A percentile compares a stretch with the other conserved stretches of the same genome.
Evolutionary conservation across 2,329 filamentous ascomycete genomes (phyloP).

Genomic region (Aschersonia sp.): DNA sequence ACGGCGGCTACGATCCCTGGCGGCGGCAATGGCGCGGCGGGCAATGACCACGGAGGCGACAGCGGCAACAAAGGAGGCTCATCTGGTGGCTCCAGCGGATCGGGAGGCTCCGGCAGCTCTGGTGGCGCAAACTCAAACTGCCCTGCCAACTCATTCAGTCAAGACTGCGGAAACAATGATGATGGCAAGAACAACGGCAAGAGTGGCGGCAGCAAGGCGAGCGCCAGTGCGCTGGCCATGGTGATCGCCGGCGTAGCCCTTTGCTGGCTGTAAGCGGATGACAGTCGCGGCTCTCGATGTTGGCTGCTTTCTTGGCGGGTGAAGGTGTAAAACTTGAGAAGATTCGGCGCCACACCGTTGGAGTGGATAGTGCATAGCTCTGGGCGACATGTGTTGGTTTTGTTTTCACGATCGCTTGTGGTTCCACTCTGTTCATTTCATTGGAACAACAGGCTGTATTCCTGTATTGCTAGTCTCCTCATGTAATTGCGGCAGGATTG

Average conservation of each 20-base stretch:
- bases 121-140: conserved; percentile 16
- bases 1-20: conserved; percentile 15
- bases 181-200: conserved; percentile 13
- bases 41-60: conserved; percentile 9
- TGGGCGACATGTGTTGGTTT: too few species aligned
- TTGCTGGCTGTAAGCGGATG: conserved; percentile 17
- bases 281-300: not conserved
- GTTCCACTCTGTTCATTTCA: too few species aligned
- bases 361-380: too few species aligned
- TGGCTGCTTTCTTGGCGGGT: not conserved
- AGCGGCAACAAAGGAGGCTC: conserved; percentile 6
- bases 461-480: too few species aligned
- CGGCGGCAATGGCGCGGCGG: conserved; percentile 11
- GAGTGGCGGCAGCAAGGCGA: conserved; percentile 16
- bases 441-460: too few species aligned
- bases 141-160: conserved; percentile 22
- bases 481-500: too few species aligned
- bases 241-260: conserved; percentile 20
- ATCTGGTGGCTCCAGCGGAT: conserved; percentile 9
- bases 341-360: too few species aligned
- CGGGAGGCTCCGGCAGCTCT: conserved; percentile 6
- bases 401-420: too few species aligned
- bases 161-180: conserved; percentile 18
- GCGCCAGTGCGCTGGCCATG: conserved; percentile 21
- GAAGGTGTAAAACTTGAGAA: too few species aligned